Evolutionary conservation across 2,329 filamentous ascomycete genomes (phyloP), one percentile per base, ranked within the genome.

Genomic region (Sporothrix euskadiensis): DNA sequence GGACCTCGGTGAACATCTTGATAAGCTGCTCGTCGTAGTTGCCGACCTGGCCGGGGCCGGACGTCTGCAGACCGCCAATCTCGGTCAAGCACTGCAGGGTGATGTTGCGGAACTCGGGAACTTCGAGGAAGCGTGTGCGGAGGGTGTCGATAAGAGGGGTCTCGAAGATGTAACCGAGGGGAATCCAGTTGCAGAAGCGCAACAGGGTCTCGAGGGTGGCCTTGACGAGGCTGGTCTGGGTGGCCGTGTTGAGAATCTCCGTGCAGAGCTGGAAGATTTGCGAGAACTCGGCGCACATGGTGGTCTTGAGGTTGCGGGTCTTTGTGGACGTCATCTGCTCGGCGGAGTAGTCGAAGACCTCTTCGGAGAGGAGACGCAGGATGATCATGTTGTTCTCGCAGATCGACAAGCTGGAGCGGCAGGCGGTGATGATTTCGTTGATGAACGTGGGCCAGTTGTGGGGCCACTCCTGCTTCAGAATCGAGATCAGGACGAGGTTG

Each of bases 301-400:
- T 97, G 78, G 94, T 95, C 87, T 99, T 99, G 76, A 99, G 87
- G 82, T 97, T 97, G 79, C 94, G 91, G 56, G 94, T 97, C 86
- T 99, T 99, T 74, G 92, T 89, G 52, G 95, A 98, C n/a, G 96
- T 99, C 95, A 99, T 98, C 82, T 98, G 94, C 80, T 99, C 96
- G 76, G 95, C 94, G 1, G 96, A 99, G 83, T 97, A 99, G 85
- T 99, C 96, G 80, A 99, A 99, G 52, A 99, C 95, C 83, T 99
- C 96, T 82, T 99, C 96, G 7, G 96, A 99, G 63, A 99, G 88
- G 78, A 99, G 85, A 74, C 96, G 91, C 78, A 99, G 88, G 78
- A 99, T 98, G 76, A 93, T 94, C 96, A 99, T 99, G 87, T 99
- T 99, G 86, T 99, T 99, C 85, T 99, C 96, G 88, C 97, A 99